Evolutionary conservation across 257 asterid genomes (phyloP).

Genomic region (Plantago ovata): DNA sequence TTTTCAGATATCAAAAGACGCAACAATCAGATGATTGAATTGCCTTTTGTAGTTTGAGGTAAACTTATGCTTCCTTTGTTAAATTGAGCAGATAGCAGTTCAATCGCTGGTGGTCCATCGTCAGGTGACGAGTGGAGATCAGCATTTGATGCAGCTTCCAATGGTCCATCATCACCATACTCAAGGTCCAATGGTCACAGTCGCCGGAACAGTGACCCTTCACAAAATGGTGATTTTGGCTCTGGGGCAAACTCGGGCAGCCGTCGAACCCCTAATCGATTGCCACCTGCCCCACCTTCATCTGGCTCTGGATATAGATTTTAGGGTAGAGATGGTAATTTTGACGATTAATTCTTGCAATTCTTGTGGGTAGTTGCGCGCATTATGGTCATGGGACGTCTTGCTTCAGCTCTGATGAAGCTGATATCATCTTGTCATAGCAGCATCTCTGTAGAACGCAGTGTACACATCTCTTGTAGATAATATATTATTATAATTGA

Average conservation of each 20-base stretch:
- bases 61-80: conserved; percentile 11
- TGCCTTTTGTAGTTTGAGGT: neutral
- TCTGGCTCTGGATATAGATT: conserved; percentile 73
- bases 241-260: conserved; percentile 45
- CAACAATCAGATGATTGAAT: neutral
- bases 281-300: conserved; percentile 91
- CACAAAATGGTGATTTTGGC: conserved; percentile 53
- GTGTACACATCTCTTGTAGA: conserved; percentile 52
- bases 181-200: conserved; percentile 58
- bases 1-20: no score
- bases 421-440: conserved; percentile 43
- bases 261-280: conserved; percentile 68
- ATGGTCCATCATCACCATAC: conserved; percentile 43
- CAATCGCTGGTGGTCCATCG: conserved; percentile 49
- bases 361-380: conserved; percentile 47
- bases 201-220: conserved; percentile 55
- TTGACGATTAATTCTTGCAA: conserved; percentile 43
- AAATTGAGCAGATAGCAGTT: conserved; percentile 53
- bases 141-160: conserved; percentile 78
- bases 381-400: conserved; percentile 20
- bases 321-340: conserved; percentile 43
- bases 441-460: conserved; percentile 33
- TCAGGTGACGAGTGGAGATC: conserved; percentile 79
- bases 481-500: conserved; percentile 36
- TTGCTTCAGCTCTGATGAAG: conserved; percentile 38